phyloP scores from a whole-genome alignment of 352 stramenopile species.

The Plasmopara viticola region DNA sequence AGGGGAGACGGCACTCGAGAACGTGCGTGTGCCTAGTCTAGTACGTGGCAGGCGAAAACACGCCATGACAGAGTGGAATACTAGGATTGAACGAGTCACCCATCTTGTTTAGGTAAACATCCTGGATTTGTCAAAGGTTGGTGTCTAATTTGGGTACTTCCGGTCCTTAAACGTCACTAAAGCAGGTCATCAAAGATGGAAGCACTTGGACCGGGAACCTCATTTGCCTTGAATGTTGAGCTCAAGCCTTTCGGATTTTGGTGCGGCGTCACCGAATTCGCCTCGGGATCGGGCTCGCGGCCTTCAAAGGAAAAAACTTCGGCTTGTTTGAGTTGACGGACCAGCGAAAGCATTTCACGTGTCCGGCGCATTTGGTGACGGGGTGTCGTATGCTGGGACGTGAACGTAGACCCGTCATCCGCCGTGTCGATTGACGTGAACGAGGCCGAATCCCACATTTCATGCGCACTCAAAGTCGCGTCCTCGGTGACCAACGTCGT shows the following conservation, averaged over 20 bases:
- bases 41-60: not conserved
- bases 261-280: constrained; percentile 13
- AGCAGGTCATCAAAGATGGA: constrained; percentile 25
- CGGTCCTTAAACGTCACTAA: constrained; percentile 5
- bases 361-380: constrained; percentile 18
- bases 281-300: constrained; percentile 20
- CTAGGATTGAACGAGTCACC: too few relatives aligned
- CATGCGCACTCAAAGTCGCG: constrained; percentile 22
- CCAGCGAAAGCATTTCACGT: constrained; percentile 31
- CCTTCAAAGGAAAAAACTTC: constrained; percentile 11
- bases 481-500: constrained; percentile 29
- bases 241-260: not conserved
- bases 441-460: constrained; percentile 38
- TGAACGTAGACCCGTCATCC: constrained; percentile 13
- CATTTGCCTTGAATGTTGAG: too few relatives aligned
- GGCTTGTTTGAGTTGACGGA: constrained; percentile 32
- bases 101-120: too few relatives aligned
- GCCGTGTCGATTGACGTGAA: constrained; percentile 31
- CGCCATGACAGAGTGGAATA: not conserved
- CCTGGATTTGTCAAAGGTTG: too few relatives aligned
- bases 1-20: constrained; percentile 19
- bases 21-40: constrained; percentile 11
- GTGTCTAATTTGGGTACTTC: too few relatives aligned
- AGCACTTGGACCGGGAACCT: not conserved
- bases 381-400: constrained; percentile 11